Conservation (phyloP, 2,329 filamentous ascomycete species). For the Thermomyces lanuginosus region DNA sequence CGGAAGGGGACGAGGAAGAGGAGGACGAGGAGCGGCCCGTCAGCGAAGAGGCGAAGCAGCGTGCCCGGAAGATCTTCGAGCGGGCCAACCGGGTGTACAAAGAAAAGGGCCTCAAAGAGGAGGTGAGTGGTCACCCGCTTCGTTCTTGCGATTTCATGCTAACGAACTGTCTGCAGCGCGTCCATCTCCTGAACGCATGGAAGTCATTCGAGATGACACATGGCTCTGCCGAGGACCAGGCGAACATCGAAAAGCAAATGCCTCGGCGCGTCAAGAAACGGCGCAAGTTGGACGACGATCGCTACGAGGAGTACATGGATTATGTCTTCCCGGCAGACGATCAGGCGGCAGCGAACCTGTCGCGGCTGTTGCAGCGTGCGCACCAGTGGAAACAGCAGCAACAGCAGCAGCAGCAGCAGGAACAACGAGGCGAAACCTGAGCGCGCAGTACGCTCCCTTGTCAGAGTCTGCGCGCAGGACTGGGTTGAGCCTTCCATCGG, state of each 20-base stretch:
- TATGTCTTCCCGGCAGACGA: slow-evolving; percentile 96
- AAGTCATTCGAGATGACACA: slow-evolving; percentile 79
- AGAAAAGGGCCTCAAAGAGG: slow-evolving; percentile 78
- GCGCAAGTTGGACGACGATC: slow-evolving; percentile 78
- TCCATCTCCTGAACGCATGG: slow-evolving; percentile 81
- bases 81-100: slow-evolving; percentile 76
- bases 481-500: no score
- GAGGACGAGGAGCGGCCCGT: slow-evolving; percentile 44
- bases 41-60: slow-evolving; percentile 66
- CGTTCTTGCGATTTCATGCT: slow-evolving; percentile 10
- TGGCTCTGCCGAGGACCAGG: slow-evolving; percentile 57
- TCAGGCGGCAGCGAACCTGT: slow-evolving; percentile 65
- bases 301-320: slow-evolving; percentile 91
- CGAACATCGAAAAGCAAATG: slow-evolving; percentile 82
- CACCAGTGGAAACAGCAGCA: slow-evolving; percentile 66
- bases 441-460: background rate
- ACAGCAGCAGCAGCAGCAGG: slow-evolving; percentile 1
- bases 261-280: slow-evolving; percentile 83
- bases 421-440: background rate
- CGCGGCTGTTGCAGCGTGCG: slow-evolving; percentile 69
- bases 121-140: slow-evolving; percentile 33
- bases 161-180: slow-evolving; percentile 41
- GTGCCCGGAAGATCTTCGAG: slow-evolving; percentile 70
- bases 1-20: slow-evolving; percentile 52
- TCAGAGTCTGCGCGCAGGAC: background rate